Percentiles rank a stretch among this genome's conserved stretches.
These are phyloP conservation scores for Yarrowia porcina DNA, from an alignment of 805 yeast species.

Conservation along the genomic window DNA sequence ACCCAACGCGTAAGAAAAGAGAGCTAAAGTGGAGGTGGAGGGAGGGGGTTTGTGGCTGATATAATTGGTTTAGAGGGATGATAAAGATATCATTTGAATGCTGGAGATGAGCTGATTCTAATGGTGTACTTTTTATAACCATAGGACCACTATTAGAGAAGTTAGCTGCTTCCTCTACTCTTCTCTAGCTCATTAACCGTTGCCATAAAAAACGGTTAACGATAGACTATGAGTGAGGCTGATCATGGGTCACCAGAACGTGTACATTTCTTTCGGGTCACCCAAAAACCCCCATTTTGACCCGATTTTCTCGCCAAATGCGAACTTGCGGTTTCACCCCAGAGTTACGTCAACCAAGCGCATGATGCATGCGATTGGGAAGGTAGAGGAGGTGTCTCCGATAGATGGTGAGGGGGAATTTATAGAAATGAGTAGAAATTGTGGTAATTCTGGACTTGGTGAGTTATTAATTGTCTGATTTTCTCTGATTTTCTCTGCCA, in stretches of 20 bases:
- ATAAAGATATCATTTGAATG: not conserved
- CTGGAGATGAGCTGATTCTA: not conserved
- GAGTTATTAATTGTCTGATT: too few relatives aligned
- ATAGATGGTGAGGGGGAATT: not conserved
- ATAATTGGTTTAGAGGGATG: too few relatives aligned
- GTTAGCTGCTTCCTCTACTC: too few relatives aligned
- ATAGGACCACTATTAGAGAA: not conserved
- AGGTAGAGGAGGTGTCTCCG: not conserved
- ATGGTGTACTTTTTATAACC: not conserved
- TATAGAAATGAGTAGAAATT: not conserved
- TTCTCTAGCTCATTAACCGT: too few relatives aligned
- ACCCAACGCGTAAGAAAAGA: not conserved
- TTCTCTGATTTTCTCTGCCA: too few relatives aligned
- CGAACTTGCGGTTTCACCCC: not conserved
- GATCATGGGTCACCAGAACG: too few relatives aligned
- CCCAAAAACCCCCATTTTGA: too few relatives aligned
- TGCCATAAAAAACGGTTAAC: too few relatives aligned
- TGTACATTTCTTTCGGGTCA: too few relatives aligned
- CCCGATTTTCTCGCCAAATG: not conserved
- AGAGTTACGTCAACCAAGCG: not conserved
- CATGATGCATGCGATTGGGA: slow-evolving; percentile 3
- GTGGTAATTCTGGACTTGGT: not conserved
- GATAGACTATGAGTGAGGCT: too few relatives aligned
- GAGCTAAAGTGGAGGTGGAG: not conserved
- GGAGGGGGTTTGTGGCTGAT: not conserved